phyloP scores from a whole-genome alignment of 768 basidiomycete species.

The Russula compacta region DNA sequence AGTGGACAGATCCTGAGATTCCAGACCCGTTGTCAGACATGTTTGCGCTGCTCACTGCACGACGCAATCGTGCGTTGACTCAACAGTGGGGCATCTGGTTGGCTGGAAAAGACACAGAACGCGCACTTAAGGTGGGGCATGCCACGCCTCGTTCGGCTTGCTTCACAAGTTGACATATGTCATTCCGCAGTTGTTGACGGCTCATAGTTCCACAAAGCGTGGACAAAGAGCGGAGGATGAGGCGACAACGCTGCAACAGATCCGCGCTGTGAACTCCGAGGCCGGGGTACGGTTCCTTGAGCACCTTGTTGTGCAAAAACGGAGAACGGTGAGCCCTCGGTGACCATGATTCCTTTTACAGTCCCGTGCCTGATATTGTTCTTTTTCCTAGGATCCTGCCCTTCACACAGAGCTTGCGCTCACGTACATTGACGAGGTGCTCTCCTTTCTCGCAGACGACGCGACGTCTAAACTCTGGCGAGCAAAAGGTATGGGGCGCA shows the following conservation, averaged over 20 bases:
- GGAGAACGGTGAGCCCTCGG: slow-evolving; percentile 41
- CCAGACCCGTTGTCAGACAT: slow-evolving; percentile 55
- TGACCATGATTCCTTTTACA: not conserved
- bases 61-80: slow-evolving; percentile 50
- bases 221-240: slow-evolving; percentile 57
- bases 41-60: slow-evolving; percentile 45
- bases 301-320: slow-evolving; percentile 64
- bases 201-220: slow-evolving; percentile 45
- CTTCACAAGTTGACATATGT: not conserved
- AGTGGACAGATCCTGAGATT: slow-evolving; percentile 54
- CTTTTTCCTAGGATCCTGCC: slow-evolving; percentile 38
- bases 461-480: slow-evolving; percentile 16
- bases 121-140: slow-evolving; percentile 54
- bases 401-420: slow-evolving; percentile 52
- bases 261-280: slow-evolving; percentile 44
- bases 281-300: slow-evolving; percentile 72
- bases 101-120: slow-evolving; percentile 54
- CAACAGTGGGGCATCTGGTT: slow-evolving; percentile 81
- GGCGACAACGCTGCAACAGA: slow-evolving; percentile 42
- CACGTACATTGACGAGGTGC: slow-evolving; percentile 6
- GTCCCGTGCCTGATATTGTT: not conserved
- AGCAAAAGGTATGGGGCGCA: slow-evolving; percentile 12
- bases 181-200: slow-evolving; percentile 46
- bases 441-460: slow-evolving; percentile 23
- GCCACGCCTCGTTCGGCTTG: not conserved